A percentile compares a stretch with the other conserved stretches of the same genome.
Conservation (phyloP, 805 yeast genomes). For the Wickerhamomyces strasburgensis region DNA sequence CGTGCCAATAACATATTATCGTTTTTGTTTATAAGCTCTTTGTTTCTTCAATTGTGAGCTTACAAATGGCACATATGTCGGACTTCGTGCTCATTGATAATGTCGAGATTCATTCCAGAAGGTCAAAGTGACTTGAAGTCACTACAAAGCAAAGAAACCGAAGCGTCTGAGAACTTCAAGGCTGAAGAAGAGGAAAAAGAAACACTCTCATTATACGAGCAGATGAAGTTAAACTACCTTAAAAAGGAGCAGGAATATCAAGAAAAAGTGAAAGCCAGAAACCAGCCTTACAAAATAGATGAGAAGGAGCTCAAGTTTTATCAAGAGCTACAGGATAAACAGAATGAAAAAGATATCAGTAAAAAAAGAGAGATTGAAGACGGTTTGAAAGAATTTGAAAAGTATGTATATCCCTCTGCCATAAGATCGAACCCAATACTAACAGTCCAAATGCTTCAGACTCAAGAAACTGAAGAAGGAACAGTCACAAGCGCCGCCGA, state of each 20-base stretch:
- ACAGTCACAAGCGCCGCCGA: too few relatives aligned
- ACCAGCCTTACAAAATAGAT: slow-evolving; percentile 18
- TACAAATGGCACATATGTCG: too few relatives aligned
- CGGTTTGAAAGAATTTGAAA: slow-evolving; percentile 17
- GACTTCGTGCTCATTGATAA: too few relatives aligned
- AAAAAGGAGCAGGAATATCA: slow-evolving; percentile 21
- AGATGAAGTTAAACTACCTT: slow-evolving; percentile 23
- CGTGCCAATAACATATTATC: too few relatives aligned
- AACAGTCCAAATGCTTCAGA: slow-evolving; percentile 5
- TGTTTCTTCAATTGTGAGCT: too few relatives aligned
- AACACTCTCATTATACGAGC: slow-evolving; percentile 23
- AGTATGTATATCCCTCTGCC: slow-evolving; percentile 11
- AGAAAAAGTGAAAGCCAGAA: slow-evolving; percentile 20
- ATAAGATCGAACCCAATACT: slow-evolving; percentile 1
- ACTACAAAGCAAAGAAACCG: slow-evolving; percentile 15
- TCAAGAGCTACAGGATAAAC: slow-evolving; percentile 8
- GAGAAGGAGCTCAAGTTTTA: slow-evolving; percentile 20
- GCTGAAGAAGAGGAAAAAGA: slow-evolving; percentile 21
- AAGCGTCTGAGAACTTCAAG: slow-evolving; percentile 14
- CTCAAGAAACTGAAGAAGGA: slow-evolving; percentile 7
- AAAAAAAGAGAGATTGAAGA: slow-evolving; percentile 19
- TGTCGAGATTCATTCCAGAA: slow-evolving; percentile 26
- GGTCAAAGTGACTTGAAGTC: slow-evolving; percentile 23
- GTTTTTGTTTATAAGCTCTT: too few relatives aligned
- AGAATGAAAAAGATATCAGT: slow-evolving; percentile 6